Base-by-base conservation (phyloP, 495 filamentous ascomycete genomes). In the Neurospora sp. region DNA sequence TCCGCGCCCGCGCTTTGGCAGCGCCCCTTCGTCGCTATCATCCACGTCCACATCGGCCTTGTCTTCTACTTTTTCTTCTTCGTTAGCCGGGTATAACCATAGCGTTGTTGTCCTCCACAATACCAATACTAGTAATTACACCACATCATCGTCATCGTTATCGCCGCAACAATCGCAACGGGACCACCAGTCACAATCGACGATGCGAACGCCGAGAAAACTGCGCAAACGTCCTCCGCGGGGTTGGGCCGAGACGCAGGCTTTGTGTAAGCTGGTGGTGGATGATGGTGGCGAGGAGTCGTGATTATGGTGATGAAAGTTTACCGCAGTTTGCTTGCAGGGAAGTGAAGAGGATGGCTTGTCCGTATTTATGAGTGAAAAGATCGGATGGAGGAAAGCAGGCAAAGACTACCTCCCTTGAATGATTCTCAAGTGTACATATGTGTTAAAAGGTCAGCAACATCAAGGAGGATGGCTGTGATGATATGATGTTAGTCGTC, bases 191-290 rank as follows among this genome's bases (percentile, higher is more conserved):
- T 17, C 54, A 62, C 24, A 62, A 62, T 31, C 15, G 15, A 62
- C 28, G 24, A 62, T 24, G 24, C 11, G 54, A 31, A 79, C 72
- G 69, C 83, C 84, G 69, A 81, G 83, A 71, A 87, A 86, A 77
- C 80, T 86, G 40, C 83, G 79, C 72, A 87, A 86, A 77, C 83
- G 80, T 73, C 82, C 79, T 71, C 85, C 83, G 15, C 79, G 73
- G 54, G 78, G 77, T 42, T 80, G 80, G 24, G 77, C n/a, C 4
- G 81, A 79, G 28, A 81, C 76, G 59, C 77, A 80, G 69, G 76
- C 71, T 42, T 38, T 81, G 73, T 76, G 79, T 24, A 78, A 78
- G 48, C 48, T 81, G 71, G 45, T 69, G 36, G 75, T 70, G 36
- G 37, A 71, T 73, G 71, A 39, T 21, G 43, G 62, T 73, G 42